Conservation (phyloP, 2,329 filamentous ascomycete genomes). For the Xylaria sp. region DNA sequence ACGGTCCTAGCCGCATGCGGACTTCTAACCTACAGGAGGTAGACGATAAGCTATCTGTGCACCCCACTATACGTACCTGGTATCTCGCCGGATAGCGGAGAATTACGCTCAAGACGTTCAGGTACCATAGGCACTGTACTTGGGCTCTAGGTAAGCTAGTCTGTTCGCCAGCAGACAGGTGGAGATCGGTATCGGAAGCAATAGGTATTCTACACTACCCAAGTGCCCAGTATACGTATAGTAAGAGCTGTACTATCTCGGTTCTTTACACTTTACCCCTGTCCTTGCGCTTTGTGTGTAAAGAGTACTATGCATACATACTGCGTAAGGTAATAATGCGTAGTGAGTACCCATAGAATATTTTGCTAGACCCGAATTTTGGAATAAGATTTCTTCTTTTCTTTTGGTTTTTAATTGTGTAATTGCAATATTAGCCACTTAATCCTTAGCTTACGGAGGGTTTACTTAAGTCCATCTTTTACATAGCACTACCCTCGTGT, state of each 20-base stretch:
- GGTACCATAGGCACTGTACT: no score
- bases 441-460: neutral
- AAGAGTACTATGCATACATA: no score
- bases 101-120: no score
- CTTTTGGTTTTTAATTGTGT: neutral
- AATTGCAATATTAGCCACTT: neutral
- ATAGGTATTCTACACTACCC: neutral
- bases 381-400: neutral
- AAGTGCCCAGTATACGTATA: neutral
- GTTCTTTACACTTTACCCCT: conserved; percentile 5
- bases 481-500: neutral
- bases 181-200: neutral
- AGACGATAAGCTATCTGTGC: neutral
- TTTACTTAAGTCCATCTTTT: no score
- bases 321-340: no score
- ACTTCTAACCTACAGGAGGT: no score
- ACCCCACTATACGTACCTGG: no score
- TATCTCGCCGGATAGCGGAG: neutral
- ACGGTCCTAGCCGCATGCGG: neutral
- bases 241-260: conserved; percentile 7
- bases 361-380: no score
- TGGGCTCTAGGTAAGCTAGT: no score
- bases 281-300: neutral
- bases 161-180: no score
- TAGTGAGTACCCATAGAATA: no score